phyloP scores from a whole-genome alignment of 495 filamentous ascomycete genomes.

The Trypethelium eluteriae region DNA sequence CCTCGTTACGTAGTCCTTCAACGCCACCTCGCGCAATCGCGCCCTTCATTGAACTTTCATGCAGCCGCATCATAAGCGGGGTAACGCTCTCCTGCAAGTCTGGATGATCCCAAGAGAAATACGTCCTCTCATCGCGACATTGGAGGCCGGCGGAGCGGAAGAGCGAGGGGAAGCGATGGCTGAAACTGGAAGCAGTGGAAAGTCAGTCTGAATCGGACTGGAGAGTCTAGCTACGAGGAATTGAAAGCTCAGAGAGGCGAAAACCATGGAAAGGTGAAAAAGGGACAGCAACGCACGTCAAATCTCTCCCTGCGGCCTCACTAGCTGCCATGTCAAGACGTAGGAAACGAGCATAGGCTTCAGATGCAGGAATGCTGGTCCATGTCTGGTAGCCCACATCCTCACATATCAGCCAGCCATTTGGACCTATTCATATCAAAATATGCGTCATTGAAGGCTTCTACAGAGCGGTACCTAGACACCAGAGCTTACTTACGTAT shows the following conservation, averaged over 20 bases:
- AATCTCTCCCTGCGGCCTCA: not conserved
- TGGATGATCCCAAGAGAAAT: not conserved
- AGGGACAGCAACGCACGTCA: not conserved
- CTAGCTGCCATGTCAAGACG: not conserved
- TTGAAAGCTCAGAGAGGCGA: not conserved
- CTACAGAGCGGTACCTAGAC: too few species aligned
- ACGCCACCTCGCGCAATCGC: not conserved
- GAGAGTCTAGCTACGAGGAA: too few species aligned
- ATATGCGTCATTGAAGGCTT: too few species aligned
- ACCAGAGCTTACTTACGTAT: too few species aligned
- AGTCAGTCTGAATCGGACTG: too few species aligned
- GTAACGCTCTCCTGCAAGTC: not conserved
- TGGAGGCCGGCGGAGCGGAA: not conserved
- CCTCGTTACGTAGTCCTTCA: not conserved
- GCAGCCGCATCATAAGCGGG: not conserved
- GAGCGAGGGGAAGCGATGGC: not conserved
- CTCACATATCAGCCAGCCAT: not conserved
- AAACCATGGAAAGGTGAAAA: not conserved
- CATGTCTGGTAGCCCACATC: not conserved
- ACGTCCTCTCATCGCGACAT: not conserved
- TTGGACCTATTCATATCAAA: not conserved
- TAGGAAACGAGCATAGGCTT: not conserved
- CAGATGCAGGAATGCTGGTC: not conserved
- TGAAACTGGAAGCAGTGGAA: too few species aligned
- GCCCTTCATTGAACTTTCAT: not conserved